Evolutionary conservation across 495 filamentous ascomycete genomes (phyloP).

Genomic region (Penicillium herquei): DNA sequence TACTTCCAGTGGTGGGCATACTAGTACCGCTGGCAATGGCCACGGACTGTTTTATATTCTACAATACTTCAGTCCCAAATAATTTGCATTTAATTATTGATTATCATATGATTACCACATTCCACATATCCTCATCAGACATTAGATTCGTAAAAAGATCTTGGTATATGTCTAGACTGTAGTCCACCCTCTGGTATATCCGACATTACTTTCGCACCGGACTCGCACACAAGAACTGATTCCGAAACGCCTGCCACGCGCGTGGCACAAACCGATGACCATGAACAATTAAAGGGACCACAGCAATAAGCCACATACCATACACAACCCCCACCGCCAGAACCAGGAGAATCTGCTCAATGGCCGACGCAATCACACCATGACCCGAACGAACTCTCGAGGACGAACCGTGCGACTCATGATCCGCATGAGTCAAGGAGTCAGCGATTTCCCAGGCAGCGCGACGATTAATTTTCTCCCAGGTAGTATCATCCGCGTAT

Average conservation of each 20-base stretch:
- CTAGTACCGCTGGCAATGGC: too few species aligned
- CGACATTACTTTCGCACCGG: slow-evolving; percentile 9
- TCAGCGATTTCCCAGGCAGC: slow-evolving; percentile 57
- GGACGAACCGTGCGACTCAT: slow-evolving; percentile 17
- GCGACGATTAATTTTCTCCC: slow-evolving; percentile 63
- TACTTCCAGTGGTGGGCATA: too few species aligned
- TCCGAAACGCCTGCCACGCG: slow-evolving; percentile 17
- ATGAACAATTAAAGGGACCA: slow-evolving; percentile 37
- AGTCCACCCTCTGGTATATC: neutral
- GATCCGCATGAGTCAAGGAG: slow-evolving; percentile 38
- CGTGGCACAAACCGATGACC: slow-evolving; percentile 30
- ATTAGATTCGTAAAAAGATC: neutral
- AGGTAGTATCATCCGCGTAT: slow-evolving; percentile 58
- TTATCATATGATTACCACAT: too few species aligned
- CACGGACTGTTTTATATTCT: too few species aligned
- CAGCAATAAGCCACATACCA: slow-evolving; percentile 36
- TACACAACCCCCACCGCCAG: slow-evolving; percentile 30
- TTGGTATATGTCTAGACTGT: too few species aligned
- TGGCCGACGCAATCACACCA: slow-evolving; percentile 12
- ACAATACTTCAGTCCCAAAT: too few species aligned
- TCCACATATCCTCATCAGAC: too few species aligned
- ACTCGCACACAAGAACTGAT: slow-evolving; percentile 17
- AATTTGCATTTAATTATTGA: too few species aligned
- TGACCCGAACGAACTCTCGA: slow-evolving; percentile 1
- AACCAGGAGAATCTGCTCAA: slow-evolving; percentile 25